Evolutionary conservation across 2,329 filamentous ascomycete genomes (phyloP).

Genomic region (Diaporthe eres): DNA sequence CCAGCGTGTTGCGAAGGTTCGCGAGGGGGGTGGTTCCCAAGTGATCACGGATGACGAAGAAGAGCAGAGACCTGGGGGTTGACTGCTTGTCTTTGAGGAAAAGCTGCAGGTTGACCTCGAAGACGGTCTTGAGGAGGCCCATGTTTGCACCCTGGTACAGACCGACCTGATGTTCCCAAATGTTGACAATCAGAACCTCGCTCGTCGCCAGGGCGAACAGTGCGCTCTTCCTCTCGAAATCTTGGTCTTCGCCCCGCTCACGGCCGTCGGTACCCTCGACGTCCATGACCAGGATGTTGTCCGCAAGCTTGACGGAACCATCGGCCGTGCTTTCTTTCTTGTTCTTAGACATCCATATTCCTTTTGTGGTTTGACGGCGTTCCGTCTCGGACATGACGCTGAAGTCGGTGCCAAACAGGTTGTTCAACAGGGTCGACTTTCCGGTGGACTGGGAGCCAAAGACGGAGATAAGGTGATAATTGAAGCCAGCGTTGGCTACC

Average conservation of each 20-base stretch:
- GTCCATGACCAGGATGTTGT: constrained; percentile 99
- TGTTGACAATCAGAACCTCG: constrained; percentile 97
- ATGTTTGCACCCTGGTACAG: constrained; percentile 99
- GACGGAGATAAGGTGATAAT: constrained; percentile 99
- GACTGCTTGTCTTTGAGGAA: constrained; percentile 97
- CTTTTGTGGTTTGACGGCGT: constrained; percentile 96
- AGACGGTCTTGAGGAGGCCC: constrained; percentile 98
- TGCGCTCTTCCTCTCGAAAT: constrained; percentile 98
- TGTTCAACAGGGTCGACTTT: constrained; percentile 96
- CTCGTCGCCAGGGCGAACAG: constrained; percentile 97
- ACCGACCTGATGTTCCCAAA: constrained; percentile 99
- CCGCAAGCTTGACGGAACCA: constrained; percentile 79
- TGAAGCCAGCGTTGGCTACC: constrained; percentile 92
- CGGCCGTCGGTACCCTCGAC: constrained; percentile 97
- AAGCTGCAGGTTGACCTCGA: constrained; percentile 97
- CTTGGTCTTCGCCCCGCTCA: constrained; percentile 96
- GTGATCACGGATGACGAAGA: constrained; percentile 99
- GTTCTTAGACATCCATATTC: constrained; percentile 99
- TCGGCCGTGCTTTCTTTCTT: constrained; percentile 70
- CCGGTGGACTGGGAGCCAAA: constrained; percentile 99
- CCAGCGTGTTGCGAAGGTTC: constrained; percentile 90
- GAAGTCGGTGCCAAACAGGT: constrained; percentile 95
- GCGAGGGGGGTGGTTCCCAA: constrained; percentile 90
- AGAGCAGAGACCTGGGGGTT: constrained; percentile 89
- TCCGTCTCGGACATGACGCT: constrained; percentile 98